phyloP scores from a whole-genome alignment of 2,329 filamentous ascomycete species.

The Beauveria australis region DNA sequence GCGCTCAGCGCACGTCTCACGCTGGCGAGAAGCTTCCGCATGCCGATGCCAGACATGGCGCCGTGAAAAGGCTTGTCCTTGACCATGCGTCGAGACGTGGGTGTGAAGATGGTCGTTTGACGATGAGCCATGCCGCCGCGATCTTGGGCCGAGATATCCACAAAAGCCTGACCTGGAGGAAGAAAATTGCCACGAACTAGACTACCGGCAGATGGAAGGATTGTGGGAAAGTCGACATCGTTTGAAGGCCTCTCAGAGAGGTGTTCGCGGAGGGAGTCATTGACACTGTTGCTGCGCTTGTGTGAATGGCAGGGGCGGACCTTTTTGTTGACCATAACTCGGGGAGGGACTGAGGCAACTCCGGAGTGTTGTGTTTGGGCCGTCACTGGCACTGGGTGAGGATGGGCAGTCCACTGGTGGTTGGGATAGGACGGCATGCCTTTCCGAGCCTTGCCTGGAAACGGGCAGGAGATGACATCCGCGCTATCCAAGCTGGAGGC shows the following conservation, averaged over 20 bases:
- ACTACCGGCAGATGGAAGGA: slow-evolving; percentile 66
- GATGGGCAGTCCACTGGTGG: slow-evolving; percentile 45
- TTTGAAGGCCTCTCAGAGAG: slow-evolving; percentile 44
- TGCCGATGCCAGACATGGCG: slow-evolving; percentile 61
- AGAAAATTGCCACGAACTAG: slow-evolving; percentile 81
- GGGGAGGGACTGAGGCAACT: slow-evolving; percentile 50
- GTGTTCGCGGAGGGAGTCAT: slow-evolving; percentile 72
- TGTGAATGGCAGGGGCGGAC: slow-evolving; percentile 53
- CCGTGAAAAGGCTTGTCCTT: slow-evolving; percentile 44
- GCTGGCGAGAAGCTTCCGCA: slow-evolving; percentile 79
- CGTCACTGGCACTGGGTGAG: slow-evolving; percentile 28
- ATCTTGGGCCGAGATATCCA: slow-evolving; percentile 54
- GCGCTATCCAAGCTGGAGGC: slow-evolving; percentile 51
- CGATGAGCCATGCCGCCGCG: slow-evolving; percentile 37
- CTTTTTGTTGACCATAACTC: slow-evolving; percentile 49
- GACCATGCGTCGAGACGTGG: slow-evolving; percentile 27
- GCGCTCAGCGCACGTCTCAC: slow-evolving; percentile 75
- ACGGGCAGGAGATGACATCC: slow-evolving; percentile 56
- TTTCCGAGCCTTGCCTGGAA: slow-evolving; percentile 45
- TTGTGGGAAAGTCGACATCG: slow-evolving; percentile 50
- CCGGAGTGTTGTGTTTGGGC: slow-evolving; percentile 32
- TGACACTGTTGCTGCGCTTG: slow-evolving; percentile 80
- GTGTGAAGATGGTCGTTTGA: slow-evolving; percentile 46
- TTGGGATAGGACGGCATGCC: slow-evolving; percentile 30
- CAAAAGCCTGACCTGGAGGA: slow-evolving; percentile 73